Evolutionary conservation across 2,329 filamentous ascomycete genomes (phyloP).

Genomic region (Exophiala xenobiotica): DNA sequence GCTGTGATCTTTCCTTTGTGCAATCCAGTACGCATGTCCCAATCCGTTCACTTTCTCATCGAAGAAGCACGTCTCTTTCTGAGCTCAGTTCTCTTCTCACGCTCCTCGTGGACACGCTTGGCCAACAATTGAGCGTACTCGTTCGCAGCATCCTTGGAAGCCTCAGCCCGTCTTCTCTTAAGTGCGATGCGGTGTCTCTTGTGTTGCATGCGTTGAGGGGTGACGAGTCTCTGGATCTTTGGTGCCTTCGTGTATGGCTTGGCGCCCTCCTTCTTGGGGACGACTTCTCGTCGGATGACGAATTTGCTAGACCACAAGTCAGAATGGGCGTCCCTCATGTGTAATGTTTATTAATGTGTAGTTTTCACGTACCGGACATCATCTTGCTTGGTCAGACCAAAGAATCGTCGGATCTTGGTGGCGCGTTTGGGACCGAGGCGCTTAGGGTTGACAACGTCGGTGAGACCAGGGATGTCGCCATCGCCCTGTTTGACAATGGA

Average conservation of each 20-base stretch:
- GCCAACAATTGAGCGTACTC: conserved; percentile 95
- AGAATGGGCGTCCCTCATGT: conserved; percentile 42
- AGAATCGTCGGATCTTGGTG: conserved; percentile 99
- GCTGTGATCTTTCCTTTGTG: too few species aligned
- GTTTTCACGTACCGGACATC: conserved; percentile 75
- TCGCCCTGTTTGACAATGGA: conserved; percentile 98
- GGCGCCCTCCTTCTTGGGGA: conserved; percentile 96
- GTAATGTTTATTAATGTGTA: conserved; percentile 28
- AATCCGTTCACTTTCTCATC: conserved; percentile 72
- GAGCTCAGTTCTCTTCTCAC: conserved; percentile 86
- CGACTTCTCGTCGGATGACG: conserved; percentile 97
- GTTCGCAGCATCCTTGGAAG: conserved; percentile 97
- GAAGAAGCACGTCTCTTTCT: conserved; percentile 97
- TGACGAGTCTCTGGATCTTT: conserved; percentile 99
- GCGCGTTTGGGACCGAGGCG: conserved; percentile 98
- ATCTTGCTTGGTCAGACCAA: conserved; percentile 99
- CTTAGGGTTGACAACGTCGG: conserved; percentile 98
- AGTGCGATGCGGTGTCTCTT: conserved; percentile 97
- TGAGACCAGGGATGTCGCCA: conserved; percentile 87
- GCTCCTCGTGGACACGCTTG: conserved; percentile 96
- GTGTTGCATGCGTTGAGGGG: conserved; percentile 99
- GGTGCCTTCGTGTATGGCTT: conserved; percentile 99
- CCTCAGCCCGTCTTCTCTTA: conserved; percentile 96
- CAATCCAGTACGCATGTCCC: too few species aligned
- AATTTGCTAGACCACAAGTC: conserved; percentile 78